Percentiles rank a stretch among this genome's conserved stretches.
phyloP scores from a whole-genome alignment of 2,329 filamentous ascomycete genomes.

The Epichloe gansuensis region DNA sequence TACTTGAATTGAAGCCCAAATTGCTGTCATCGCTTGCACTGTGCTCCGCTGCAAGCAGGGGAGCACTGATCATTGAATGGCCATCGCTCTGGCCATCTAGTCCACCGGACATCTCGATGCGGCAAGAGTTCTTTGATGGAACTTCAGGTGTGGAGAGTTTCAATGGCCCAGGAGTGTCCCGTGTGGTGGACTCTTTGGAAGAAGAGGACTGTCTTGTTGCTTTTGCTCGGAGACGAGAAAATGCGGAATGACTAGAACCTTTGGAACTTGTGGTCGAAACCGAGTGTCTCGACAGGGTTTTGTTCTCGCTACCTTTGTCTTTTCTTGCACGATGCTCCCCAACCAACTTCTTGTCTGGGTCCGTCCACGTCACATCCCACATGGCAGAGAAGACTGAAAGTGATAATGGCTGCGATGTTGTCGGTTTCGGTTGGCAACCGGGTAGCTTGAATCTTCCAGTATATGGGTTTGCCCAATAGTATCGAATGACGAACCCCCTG shows the following conservation, averaged over 20 bases:
- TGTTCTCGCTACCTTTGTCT: conserved; percentile 16
- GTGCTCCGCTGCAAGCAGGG: background rate
- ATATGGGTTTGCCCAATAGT: background rate
- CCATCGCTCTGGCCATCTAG: background rate
- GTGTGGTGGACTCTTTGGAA: conserved; percentile 1
- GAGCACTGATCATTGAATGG: background rate
- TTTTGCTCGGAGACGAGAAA: conserved; percentile 20
- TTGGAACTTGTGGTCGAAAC: conserved; percentile 7
- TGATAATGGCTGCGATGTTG: background rate
- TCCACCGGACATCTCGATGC: conserved; percentile 2
- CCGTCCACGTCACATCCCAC: conserved; percentile 50
- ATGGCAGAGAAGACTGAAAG: conserved; percentile 23
- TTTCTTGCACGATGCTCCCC: conserved; percentile 41
- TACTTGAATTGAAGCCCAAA: background rate
- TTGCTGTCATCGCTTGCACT: background rate
- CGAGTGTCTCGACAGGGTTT: conserved; percentile 2
- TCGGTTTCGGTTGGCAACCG: background rate
- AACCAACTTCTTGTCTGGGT: conserved; percentile 39
- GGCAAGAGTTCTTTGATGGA: background rate
- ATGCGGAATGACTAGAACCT: conserved; percentile 1
- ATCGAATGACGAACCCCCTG: conserved; percentile 5
- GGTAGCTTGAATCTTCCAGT: background rate
- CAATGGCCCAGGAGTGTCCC: background rate
- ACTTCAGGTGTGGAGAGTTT: background rate
- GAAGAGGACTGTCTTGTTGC: conserved; percentile 3